Base-by-base conservation (phyloP, 129 eudicot species). In the Flaveria brownii region DNA sequence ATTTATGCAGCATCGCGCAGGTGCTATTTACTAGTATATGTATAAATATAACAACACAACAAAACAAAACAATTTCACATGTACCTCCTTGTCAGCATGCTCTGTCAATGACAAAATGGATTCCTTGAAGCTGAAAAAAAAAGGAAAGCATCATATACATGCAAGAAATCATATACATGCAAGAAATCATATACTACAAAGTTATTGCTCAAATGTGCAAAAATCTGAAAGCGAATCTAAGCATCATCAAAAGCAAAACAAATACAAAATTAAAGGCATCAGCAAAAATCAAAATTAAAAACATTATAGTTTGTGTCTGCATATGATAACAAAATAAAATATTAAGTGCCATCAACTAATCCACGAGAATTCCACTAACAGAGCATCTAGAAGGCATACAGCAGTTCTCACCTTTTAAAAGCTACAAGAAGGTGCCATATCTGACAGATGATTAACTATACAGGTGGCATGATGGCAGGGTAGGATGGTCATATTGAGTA, bases 61-160 rank as follows among this genome's bases (percentile, higher is more conserved):
- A 49, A 22, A 39, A 55, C 18, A 25, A 20, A 6, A 23, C 28
- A 25, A 43, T 49, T 71, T 78, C 9, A 79, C 25, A 71, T 46
- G 67, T 74, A 93, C 98, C 98, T 93, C 87, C 70, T 78, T 90
- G 91, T 93, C 92, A 17, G 59, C 74, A 78, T 93, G 98, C 76
- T 93, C 96, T 28, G 96, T 93, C 78, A 93, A 76, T 39, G 81
- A 65, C 87, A 93, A 82, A 54, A 93, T 90, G 42, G 98, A 93
- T 65, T 88, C 96, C 85, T 84, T 88, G 68, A 93, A 86, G 86
- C 98, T 93, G 98, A 85, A 68, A 52, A 78, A 85, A 68, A 46
- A 78, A 11, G 62, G 22, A 23, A 42, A 72, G 43, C n/a, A n/a
- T n/a, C n/a, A n/a, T n/a, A n/a, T n/a, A n/a, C n/a, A n/a, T n/a